Conservation (phyloP, 1,284 basidiomycete genomes). For the Melampsora abietis-canadensis region DNA sequence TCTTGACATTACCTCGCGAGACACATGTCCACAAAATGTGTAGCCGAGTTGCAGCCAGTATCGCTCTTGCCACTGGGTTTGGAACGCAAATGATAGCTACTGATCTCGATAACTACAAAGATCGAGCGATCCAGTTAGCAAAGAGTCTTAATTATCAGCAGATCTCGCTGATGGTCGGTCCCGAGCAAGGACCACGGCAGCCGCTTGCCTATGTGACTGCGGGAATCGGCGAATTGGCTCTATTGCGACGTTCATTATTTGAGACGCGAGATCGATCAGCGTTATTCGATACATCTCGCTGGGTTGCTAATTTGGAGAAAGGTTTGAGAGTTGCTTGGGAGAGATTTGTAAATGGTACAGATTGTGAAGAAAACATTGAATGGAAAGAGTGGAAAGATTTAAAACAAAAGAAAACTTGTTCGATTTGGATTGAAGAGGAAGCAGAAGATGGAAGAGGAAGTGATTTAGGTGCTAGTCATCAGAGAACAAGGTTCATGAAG, state of each 20-base stretch:
- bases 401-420: slow-evolving; percentile 5
- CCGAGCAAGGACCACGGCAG: slow-evolving; percentile 45
- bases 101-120: slow-evolving; percentile 60
- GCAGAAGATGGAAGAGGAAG: neutral
- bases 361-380: slow-evolving; percentile 56
- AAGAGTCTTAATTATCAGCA: slow-evolving; percentile 54
- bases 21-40: slow-evolving; percentile 62
- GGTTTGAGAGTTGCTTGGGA: slow-evolving; percentile 60
- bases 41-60: slow-evolving; percentile 62
- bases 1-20: slow-evolving; percentile 61
- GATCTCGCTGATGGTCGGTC: slow-evolving; percentile 46
- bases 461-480: neutral
- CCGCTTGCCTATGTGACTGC: slow-evolving; percentile 18
- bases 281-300: slow-evolving; percentile 62
- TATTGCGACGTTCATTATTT: slow-evolving; percentile 59
- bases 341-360: slow-evolving; percentile 61
- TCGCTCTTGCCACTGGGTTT: slow-evolving; percentile 61
- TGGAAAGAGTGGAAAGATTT: slow-evolving; percentile 47
- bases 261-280: slow-evolving; percentile 58
- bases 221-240: slow-evolving; percentile 55
- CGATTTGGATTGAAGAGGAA: slow-evolving; percentile 34
- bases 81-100: slow-evolving; percentile 61
- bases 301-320: slow-evolving; percentile 62
- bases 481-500: neutral
- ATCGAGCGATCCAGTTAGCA: slow-evolving; percentile 60